Conservation (phyloP, 2,329 filamentous ascomycete species). For the Lecanicillium sp. region DNA sequence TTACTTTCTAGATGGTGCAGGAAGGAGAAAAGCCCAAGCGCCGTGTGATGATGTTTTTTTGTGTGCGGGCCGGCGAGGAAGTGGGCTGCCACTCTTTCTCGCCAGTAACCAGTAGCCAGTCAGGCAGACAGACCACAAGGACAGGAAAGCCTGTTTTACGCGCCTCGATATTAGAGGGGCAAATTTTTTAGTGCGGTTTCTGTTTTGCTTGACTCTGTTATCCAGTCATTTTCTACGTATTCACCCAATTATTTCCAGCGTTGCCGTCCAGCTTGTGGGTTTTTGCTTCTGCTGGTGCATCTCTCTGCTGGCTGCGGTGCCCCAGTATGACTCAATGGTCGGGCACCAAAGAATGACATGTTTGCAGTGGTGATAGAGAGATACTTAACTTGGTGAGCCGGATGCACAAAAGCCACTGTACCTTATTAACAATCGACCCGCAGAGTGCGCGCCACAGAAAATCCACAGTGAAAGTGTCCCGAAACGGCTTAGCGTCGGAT, state of each 20-base stretch:
- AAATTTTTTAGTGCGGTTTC: too few species aligned
- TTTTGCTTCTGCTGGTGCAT: not conserved
- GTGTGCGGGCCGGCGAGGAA: constrained; percentile 8
- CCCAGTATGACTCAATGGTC: constrained; percentile 13
- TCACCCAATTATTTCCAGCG: too few species aligned
- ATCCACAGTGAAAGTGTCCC: constrained; percentile 7
- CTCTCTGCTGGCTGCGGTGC: not conserved
- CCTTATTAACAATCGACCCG: not conserved
- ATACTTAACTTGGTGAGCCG: not conserved
- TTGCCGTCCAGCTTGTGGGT: too few species aligned
- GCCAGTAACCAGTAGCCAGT: not conserved
- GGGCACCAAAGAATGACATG: constrained; percentile 7
- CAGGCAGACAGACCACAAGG: not conserved
- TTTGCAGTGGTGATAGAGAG: not conserved
- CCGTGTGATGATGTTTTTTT: constrained; percentile 15
- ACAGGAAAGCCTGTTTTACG: not conserved
- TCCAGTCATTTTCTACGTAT: too few species aligned
- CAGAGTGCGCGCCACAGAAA: not conserved
- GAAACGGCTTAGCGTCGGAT: not conserved
- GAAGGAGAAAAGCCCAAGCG: constrained; percentile 14
- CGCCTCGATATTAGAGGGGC: constrained; percentile 5
- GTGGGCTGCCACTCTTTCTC: constrained; percentile 10
- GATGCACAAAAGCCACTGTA: not conserved
- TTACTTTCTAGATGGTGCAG: not conserved
- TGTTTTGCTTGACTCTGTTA: too few species aligned